A percentile compares a stretch with the other conserved stretches of the same genome.
Conservation (phyloP, 2,329 filamentous ascomycete species). For the Claviceps arundinis region DNA sequence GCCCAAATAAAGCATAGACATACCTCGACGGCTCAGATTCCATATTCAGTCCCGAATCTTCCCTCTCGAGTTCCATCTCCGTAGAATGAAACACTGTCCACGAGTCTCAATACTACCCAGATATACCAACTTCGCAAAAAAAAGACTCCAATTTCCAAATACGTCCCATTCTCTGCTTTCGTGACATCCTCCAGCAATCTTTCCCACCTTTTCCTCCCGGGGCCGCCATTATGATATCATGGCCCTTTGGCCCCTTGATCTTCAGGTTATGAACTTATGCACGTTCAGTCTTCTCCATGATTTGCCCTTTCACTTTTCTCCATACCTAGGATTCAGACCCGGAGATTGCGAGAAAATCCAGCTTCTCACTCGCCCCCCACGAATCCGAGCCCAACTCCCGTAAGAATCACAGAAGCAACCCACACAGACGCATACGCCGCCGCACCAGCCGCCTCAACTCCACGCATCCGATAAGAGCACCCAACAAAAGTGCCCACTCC, state of each 20-base stretch:
- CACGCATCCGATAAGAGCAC: slow-evolving; percentile 51
- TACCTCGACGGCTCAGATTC: not conserved
- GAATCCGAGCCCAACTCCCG: slow-evolving; percentile 41
- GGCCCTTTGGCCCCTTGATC: too few species aligned
- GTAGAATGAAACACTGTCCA: not conserved
- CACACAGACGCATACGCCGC: slow-evolving; percentile 61
- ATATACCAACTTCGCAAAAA: not conserved
- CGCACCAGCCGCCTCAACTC: slow-evolving; percentile 58
- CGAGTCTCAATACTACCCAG: not conserved
- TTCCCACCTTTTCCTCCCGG: not conserved
- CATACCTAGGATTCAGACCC: not conserved
- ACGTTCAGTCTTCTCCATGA: too few species aligned
- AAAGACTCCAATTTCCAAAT: not conserved
- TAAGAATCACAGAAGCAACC: slow-evolving; percentile 49
- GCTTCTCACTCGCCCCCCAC: slow-evolving; percentile 30
- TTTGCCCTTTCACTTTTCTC: not conserved
- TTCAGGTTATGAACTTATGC: too few species aligned
- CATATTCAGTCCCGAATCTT: not conserved
- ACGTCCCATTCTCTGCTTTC: not conserved
- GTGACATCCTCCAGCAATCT: not conserved
- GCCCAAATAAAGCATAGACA: not conserved
- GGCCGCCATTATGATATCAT: too few species aligned
- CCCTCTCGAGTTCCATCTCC: not conserved
- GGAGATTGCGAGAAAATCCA: not conserved
- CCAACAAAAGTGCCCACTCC: slow-evolving; percentile 49